Conservation (phyloP, 257 asterid species). For the Nicotiana otophora region DNA sequence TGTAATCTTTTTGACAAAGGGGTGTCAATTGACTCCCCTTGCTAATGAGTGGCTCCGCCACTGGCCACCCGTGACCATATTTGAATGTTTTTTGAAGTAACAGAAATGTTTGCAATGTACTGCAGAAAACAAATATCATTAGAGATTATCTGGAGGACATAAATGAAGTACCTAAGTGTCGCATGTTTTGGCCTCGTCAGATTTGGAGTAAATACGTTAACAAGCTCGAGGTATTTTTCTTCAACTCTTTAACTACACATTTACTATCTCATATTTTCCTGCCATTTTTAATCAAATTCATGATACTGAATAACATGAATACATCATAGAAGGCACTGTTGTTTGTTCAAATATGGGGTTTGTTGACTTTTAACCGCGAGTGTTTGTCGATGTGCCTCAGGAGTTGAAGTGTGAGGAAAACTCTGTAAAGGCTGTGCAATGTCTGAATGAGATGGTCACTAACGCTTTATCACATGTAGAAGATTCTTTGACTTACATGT, state of each 20-base stretch:
- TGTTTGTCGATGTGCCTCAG: slow-evolving; percentile 35
- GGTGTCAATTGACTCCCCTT: no score
- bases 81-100: slow-evolving; percentile 3
- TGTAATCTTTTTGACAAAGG: no score
- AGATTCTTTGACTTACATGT: slow-evolving; percentile 71
- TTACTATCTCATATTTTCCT: neutral
- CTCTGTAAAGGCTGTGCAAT: slow-evolving; percentile 84
- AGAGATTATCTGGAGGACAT: slow-evolving; percentile 97
- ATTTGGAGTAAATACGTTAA: slow-evolving; percentile 86
- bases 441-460: slow-evolving; percentile 95
- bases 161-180: slow-evolving; percentile 90
- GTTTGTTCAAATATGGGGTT: neutral
- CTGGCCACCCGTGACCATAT: neutral
- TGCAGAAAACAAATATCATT: slow-evolving; percentile 87
- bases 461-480: slow-evolving; percentile 75
- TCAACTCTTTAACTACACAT: no score
- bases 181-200: slow-evolving; percentile 97
- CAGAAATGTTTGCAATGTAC: neutral
- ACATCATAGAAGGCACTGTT: neutral
- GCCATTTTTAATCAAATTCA: neutral
- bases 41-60: no score
- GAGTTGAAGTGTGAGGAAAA: slow-evolving; percentile 71
- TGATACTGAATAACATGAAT: neutral
- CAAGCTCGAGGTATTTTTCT: slow-evolving; percentile 66
- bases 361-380: neutral